Evolutionary conservation across 345 rosid species (phyloP).

Genomic region (Heritiera fomes): DNA sequence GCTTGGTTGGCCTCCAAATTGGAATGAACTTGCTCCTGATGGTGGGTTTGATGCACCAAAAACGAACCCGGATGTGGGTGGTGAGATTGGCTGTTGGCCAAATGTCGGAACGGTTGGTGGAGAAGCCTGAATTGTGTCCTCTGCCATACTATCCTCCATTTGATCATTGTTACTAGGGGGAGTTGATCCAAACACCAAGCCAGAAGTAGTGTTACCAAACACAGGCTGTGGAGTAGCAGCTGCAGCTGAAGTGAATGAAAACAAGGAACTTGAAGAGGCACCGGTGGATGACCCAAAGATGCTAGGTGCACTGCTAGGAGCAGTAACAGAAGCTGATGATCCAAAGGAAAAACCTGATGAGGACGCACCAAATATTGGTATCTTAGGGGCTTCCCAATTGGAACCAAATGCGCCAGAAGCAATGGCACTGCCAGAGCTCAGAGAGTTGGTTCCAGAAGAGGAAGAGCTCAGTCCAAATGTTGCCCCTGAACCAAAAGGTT

Average conservation of each 20-base stretch:
- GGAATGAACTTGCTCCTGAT: constrained; percentile 53
- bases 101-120: constrained; percentile 44
- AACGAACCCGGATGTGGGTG: constrained; percentile 33
- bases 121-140: constrained; percentile 73
- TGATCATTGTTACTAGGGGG: constrained; percentile 63
- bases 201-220: constrained; percentile 50
- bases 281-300: constrained; percentile 53
- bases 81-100: constrained; percentile 45
- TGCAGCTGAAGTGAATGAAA: constrained; percentile 53
- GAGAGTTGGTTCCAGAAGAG: constrained; percentile 38
- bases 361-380: constrained; percentile 49
- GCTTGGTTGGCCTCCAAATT: constrained; percentile 63
- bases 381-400: constrained; percentile 52
- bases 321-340: constrained; percentile 42
- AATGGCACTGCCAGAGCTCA: constrained; percentile 43
- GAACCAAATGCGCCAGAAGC: constrained; percentile 67
- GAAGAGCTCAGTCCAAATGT: constrained; percentile 53
- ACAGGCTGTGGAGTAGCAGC: constrained; percentile 44
- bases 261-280: constrained; percentile 45
- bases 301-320: constrained; percentile 33
- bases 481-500: constrained; percentile 44
- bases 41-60: constrained; percentile 50
- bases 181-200: constrained; percentile 49
- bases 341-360: constrained; percentile 52
- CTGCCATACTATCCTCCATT: constrained; percentile 98